These are phyloP conservation scores for Kwoniella sp. DNA, from an alignment of 768 basidiomycete species.

Conservation along the genomic window DNA sequence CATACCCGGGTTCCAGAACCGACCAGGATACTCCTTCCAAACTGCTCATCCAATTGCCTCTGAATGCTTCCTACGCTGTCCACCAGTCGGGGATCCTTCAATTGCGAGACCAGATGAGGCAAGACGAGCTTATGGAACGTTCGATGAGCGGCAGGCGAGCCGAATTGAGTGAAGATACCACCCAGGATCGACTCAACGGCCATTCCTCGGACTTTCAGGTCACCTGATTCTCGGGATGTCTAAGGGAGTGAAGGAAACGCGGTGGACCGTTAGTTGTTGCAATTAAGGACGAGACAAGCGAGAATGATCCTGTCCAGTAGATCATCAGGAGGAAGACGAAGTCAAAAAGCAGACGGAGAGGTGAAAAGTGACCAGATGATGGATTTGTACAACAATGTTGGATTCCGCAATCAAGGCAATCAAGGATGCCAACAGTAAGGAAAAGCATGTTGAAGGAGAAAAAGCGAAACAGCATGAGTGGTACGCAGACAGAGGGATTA, in stretches of 20 bases:
- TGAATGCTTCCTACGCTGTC: constrained; percentile 30
- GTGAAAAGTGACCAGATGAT: too few species aligned
- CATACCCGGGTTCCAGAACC: background rate
- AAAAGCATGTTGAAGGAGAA: too few species aligned
- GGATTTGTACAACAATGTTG: too few species aligned
- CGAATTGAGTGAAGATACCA: constrained; percentile 39
- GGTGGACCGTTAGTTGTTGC: too few species aligned
- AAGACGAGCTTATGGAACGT: constrained; percentile 50
- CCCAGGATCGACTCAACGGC: constrained; percentile 45
- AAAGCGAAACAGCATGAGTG: too few species aligned
- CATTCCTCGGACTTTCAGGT: constrained; percentile 38
- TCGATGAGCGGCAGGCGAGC: constrained; percentile 53
- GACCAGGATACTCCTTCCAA: constrained; percentile 17
- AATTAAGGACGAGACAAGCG: too few species aligned
- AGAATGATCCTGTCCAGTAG: too few species aligned
- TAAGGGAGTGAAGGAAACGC: constrained; percentile 9
- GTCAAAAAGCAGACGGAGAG: too few species aligned
- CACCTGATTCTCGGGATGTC: constrained; percentile 27
- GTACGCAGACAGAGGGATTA: too few species aligned
- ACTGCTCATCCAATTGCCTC: constrained; percentile 21
- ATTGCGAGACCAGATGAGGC: constrained; percentile 42
- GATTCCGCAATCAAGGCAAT: too few species aligned
- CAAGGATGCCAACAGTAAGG: too few species aligned
- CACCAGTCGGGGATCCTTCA: constrained; percentile 40
- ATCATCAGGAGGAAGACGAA: too few species aligned